A percentile compares a stretch with the other conserved stretches of the same genome.
phyloP scores from a whole-genome alignment of 768 basidiomycete species.

The Hygrocybe punicea region DNA sequence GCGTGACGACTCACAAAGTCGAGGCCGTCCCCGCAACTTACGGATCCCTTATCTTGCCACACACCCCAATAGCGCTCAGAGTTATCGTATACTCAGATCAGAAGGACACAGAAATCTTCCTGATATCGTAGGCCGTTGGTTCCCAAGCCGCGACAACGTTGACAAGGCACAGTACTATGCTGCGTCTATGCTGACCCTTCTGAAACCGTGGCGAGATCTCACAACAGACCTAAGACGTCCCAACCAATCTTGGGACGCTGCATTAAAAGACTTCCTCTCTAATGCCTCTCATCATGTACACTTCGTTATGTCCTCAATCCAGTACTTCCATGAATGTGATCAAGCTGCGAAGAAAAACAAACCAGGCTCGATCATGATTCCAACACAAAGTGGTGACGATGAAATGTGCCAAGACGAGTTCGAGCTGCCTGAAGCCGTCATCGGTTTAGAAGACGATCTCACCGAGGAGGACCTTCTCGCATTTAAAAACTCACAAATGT shows the following conservation, averaged over 20 bases:
- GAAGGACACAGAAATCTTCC: no score
- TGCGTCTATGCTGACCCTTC: no score
- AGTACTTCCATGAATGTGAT: constrained; percentile 3
- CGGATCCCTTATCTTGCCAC: not conserved
- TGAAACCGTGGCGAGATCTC: no score
- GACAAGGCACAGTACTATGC: no score
- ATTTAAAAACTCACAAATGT: constrained; percentile 1
- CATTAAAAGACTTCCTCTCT: no score
- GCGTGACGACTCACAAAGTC: no score
- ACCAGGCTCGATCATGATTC: not conserved
- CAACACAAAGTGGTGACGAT: not conserved
- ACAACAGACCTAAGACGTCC: no score
- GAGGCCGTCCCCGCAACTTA: not conserved
- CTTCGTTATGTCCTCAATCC: constrained; percentile 1
- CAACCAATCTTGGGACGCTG: no score
- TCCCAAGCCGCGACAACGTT: no score
- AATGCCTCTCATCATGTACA: not conserved
- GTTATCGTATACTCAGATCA: not conserved
- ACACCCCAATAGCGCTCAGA: not conserved
- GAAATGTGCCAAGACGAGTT: not conserved
- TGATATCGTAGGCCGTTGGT: no score
- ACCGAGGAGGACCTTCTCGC: constrained; percentile 14
- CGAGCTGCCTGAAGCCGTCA: no score
- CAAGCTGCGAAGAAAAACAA: constrained; percentile 14
- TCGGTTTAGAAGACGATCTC: constrained; percentile 13